Evolutionary conservation across 768 basidiomycete genomes (phyloP), one percentile per base, ranked within the genome.

Genomic region (Tulasnella sp.): DNA sequence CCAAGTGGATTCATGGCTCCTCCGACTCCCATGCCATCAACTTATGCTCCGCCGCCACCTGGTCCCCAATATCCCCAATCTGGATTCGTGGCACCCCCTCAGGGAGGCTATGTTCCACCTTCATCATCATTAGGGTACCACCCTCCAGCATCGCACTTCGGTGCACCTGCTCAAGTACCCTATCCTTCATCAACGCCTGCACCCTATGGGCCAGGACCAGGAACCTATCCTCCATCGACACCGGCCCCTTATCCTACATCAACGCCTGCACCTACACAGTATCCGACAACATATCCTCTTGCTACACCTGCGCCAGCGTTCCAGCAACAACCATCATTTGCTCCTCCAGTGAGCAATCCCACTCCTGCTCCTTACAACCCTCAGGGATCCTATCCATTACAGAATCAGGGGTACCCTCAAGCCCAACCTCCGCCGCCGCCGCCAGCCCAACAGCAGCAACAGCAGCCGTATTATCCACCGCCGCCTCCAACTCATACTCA

Each of bases 11-110:
- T 48, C 20, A 48, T 27, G 4, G 42, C 53, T 13, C 47, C 47
- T 8, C 35, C 28, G 5, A 44, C 42, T 13, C 22, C 42, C 31
- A 12, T 29, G 31, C 15, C 34, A 45, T 39, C 53, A 39, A 34
- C 48, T 33, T 42, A 42, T 33, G 12, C 48, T 31, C 29, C 47
- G 10, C 46, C 31, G 22, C n/a, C 47, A 33, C 35, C 27, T 24
- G 25, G 28, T 16, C 53, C 27, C n/a, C 48, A 49, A 45, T 53
- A 56, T 39, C 43, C 53, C 12, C 45, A 39, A 37, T 35, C 45
- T 9, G 29, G 39, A 29, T 48, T 28, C 13, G 31, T 22, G 6
- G 22, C 53, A 8, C 45, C 34, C 13, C 41, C 51, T 4, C 46
- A 53, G 52, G 52, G 44, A 24, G 40, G 45, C 16, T 46, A 35